Base-by-base conservation (phyloP, 192 early-diverging fungal genomes). In the Linnemannia schmuckeri region DNA sequence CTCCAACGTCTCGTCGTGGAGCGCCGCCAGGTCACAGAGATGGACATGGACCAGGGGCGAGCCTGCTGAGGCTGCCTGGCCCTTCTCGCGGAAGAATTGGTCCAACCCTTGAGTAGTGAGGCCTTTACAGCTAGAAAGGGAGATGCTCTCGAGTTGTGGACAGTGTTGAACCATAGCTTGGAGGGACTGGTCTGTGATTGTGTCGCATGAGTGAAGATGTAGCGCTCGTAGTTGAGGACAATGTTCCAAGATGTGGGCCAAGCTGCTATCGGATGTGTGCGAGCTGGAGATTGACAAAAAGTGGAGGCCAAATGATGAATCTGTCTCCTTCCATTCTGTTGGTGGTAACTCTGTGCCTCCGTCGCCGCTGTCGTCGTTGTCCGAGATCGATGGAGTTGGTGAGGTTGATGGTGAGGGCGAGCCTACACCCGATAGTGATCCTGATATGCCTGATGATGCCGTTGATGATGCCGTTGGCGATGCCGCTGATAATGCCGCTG, bases 221-320 rank as follows among this genome's bases (percentile, higher is more conserved):
- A 82, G 41, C 7, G 54, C 55, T 49, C 15, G 20, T 6, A 82
- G 54, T 10, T 71, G 57, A 27, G 75, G 54, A 55, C 81, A 82
- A 6, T 57, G 27, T 24, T 63, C 70, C 22, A 82, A 27, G 13
- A 82, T 63, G 38, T 57, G 22, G 10, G 3, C 33, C 10, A 82
- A 54, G 10, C 15, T 57, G 15, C 40, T 27, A 57, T 77, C 71
- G 4, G 81, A 68, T 0, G 74, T 72, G 22, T 82, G 74, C 0
- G 81, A 73, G 57, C 81, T 82, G 42, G 54, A 76, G 70, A 82
- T 82, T 17, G 70, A 73, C 0, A 82, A 55, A 20, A 76, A 82
- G 12, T 8, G 37, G 20, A 82, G 57, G 8, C 57, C 61, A 68
- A 66, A 82, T 0, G 61, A 4, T 3, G 61, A 3, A 24, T 27